Conservation (phyloP, 495 filamentous ascomycete species). For the Daldinia childiae region DNA sequence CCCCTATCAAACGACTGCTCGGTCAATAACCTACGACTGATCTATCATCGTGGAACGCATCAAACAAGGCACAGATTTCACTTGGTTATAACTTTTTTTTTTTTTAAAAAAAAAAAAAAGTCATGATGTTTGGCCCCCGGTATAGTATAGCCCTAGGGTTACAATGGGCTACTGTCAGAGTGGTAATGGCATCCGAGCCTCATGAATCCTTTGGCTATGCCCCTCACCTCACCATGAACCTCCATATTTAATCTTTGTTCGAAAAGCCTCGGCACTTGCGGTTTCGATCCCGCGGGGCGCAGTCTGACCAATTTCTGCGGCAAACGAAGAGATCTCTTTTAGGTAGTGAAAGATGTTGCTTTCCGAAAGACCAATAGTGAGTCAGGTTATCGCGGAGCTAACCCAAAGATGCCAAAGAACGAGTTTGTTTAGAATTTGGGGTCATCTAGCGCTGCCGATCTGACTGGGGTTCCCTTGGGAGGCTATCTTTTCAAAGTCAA, state of each 20-base stretch:
- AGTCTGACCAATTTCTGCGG: conserved; percentile 12
- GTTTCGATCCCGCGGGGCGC: conserved; percentile 19
- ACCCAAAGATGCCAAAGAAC: neutral
- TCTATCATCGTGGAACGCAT: conserved; percentile 12
- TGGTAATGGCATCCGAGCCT: conserved; percentile 35
- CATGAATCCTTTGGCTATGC: conserved; percentile 19
- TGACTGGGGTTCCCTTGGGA: conserved; percentile 21
- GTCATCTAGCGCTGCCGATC: conserved; percentile 34
- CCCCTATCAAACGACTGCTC: conserved; percentile 6
- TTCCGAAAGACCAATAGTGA: neutral
- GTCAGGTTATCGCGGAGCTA: conserved; percentile 18
- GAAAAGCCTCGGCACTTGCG: conserved; percentile 9
- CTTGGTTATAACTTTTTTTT: neutral
- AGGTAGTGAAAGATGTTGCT: conserved; percentile 6
- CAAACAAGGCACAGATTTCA: conserved; percentile 34
- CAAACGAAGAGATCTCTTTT: conserved; percentile 10
- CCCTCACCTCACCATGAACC: conserved; percentile 8
- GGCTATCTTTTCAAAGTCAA: conserved; percentile 16
- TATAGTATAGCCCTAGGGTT: conserved; percentile 25
- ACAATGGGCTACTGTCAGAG: conserved; percentile 25
- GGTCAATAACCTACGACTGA: conserved; percentile 8
- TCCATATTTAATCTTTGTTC: conserved; percentile 9
- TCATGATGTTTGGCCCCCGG: conserved; percentile 12
- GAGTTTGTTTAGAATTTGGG: conserved; percentile 16
- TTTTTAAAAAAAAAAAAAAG: too few relatives aligned